Conservation (phyloP, 1,284 basidiomycete genomes). For the Cutaneotrichosporon spelunceum region DNA sequence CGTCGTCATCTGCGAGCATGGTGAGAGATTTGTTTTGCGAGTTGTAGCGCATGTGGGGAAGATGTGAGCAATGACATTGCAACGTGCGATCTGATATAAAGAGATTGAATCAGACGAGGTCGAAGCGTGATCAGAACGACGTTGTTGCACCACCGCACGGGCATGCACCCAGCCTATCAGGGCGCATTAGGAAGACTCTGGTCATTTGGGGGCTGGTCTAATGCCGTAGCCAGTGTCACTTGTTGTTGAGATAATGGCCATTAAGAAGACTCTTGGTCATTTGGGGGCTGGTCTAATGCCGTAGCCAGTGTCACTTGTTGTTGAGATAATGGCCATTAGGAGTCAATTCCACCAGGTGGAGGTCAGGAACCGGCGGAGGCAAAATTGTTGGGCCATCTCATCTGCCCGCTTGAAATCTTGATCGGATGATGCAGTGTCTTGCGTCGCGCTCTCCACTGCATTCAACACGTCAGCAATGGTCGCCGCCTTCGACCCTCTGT, state of each 20-base stretch:
- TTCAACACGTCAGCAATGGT: conserved; percentile 16
- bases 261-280: too few relatives aligned
- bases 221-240: too few relatives aligned
- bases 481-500: conserved; percentile 42
- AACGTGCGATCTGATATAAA: neutral
- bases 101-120: neutral
- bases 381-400: conserved; percentile 14
- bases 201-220: too few relatives aligned
- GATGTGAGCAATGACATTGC: conserved; percentile 3
- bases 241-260: too few relatives aligned
- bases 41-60: neutral
- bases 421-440: conserved; percentile 3
- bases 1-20: conserved; percentile 12
- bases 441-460: neutral
- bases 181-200: too few relatives aligned
- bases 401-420: conserved; percentile 15
- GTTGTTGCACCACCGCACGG: too few relatives aligned
- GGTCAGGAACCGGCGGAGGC: conserved; percentile 10
- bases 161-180: too few relatives aligned
- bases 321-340: too few relatives aligned
- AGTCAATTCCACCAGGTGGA: neutral
- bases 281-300: too few relatives aligned
- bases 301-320: too few relatives aligned
- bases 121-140: neutral
- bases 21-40: neutral